These are phyloP conservation scores for Colletotrichum tanaceti DNA, from an alignment of 2,329 filamentous ascomycete genomes.

Conservation along the genomic window DNA sequence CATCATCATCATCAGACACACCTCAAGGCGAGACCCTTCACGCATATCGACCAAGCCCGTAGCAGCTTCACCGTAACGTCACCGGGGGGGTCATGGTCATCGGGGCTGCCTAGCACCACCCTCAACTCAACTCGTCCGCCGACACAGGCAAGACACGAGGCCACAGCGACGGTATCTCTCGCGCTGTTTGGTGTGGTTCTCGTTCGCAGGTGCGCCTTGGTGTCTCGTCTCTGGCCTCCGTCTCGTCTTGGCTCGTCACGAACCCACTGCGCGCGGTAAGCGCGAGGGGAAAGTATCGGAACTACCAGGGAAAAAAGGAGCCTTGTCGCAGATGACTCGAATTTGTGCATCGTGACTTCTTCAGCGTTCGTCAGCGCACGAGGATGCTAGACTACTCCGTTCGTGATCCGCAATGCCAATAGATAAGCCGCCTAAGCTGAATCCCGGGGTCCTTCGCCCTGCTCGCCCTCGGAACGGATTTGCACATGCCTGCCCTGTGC, in stretches of 20 bases:
- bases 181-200: neutral
- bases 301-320: neutral
- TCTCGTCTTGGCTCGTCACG: neutral
- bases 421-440: slow-evolving; percentile 34
- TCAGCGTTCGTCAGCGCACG: slow-evolving; percentile 32
- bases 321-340: slow-evolving; percentile 32
- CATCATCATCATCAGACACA: slow-evolving; percentile 37
- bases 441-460: neutral
- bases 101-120: slow-evolving; percentile 7
- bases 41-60: slow-evolving; percentile 29
- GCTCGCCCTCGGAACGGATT: slow-evolving; percentile 8
- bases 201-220: neutral
- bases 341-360: slow-evolving; percentile 35
- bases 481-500: slow-evolving; percentile 23
- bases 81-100: slow-evolving; percentile 19
- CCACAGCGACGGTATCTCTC: slow-evolving; percentile 2
- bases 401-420: slow-evolving; percentile 23
- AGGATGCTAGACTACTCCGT: neutral
- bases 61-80: slow-evolving; percentile 32
- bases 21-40: slow-evolving; percentile 27
- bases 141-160: slow-evolving; percentile 8
- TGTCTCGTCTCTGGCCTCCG: slow-evolving; percentile 3
- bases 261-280: slow-evolving; percentile 34
- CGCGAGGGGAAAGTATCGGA: slow-evolving; percentile 14
- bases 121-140: slow-evolving; percentile 26